These are phyloP conservation scores for Phaeotremella fagi DNA, from an alignment of 768 basidiomycete genomes.

Conservation along the genomic window DNA sequence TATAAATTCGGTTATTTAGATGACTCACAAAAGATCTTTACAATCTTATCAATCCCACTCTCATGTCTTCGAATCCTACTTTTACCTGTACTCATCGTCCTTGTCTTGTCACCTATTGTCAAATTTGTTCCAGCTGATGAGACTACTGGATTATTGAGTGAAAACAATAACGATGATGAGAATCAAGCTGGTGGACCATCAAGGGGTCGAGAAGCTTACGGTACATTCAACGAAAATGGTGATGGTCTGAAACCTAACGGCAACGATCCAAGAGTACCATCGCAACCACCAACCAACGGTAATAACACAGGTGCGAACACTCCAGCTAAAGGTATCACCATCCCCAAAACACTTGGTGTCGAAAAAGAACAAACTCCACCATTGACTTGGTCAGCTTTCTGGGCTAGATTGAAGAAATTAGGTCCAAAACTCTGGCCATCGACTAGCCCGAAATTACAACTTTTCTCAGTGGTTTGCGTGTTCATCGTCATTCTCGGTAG, in stretches of 20 bases:
- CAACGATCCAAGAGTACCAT: neutral
- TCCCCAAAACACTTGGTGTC: constrained; percentile 39
- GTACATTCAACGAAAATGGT: constrained; percentile 17
- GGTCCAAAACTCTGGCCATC: constrained; percentile 81
- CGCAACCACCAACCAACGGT: constrained; percentile 14
- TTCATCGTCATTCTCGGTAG: constrained; percentile 68
- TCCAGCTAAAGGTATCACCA: constrained; percentile 47
- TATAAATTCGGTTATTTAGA: constrained; percentile 3
- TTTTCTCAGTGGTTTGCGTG: constrained; percentile 66
- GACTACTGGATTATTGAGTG: constrained; percentile 39
- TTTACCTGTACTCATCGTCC: constrained; percentile 50
- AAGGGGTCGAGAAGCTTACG: constrained; percentile 51
- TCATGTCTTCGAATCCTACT: constrained; percentile 31
- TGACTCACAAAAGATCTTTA: constrained; percentile 22
- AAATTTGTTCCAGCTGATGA: constrained; percentile 56
- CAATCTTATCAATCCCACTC: constrained; percentile 53
- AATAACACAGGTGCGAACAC: constrained; percentile 52
- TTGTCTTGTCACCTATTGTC: constrained; percentile 62
- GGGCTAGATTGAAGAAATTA: constrained; percentile 61
- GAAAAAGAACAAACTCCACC: constrained; percentile 33
- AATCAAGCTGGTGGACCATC: constrained; percentile 39
- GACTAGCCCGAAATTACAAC: constrained; percentile 61
- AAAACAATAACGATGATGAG: too few species aligned
- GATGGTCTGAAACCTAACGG: constrained; percentile 6
- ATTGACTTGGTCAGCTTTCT: constrained; percentile 68